A percentile compares a stretch with the other conserved stretches of the same genome.
Evolutionary conservation across 2,329 filamentous ascomycete species (phyloP).

Genomic region (Botryotinia globosa): DNA sequence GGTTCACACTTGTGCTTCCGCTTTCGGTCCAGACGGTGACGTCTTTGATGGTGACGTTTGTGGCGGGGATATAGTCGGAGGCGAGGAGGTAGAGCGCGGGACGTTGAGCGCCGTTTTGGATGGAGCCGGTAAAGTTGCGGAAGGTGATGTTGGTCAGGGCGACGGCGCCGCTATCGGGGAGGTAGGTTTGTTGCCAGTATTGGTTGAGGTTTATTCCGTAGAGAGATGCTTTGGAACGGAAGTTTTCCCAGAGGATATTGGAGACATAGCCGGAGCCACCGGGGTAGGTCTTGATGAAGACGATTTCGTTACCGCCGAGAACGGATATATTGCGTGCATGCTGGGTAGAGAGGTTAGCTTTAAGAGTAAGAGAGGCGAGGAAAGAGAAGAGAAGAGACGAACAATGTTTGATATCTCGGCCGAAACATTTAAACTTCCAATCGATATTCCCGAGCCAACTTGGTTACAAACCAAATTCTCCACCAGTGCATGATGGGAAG

Average conservation of each 20-base stretch:
- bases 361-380: background rate
- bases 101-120: constrained; percentile 34
- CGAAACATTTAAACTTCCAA: constrained; percentile 36
- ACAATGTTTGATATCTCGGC: constrained; percentile 20
- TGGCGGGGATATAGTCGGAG: constrained; percentile 38
- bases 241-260: constrained; percentile 39
- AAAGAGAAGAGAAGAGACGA: too few species aligned
- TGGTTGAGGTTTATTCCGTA: constrained; percentile 34
- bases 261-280: constrained; percentile 41
- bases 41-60: constrained; percentile 38
- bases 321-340: constrained; percentile 39
- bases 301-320: constrained; percentile 40
- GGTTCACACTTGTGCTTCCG: constrained; percentile 34
- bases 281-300: constrained; percentile 43
- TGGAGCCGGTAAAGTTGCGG: constrained; percentile 34
- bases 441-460: constrained; percentile 40
- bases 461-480: constrained; percentile 42
- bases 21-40: constrained; percentile 41
- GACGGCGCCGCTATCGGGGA: constrained; percentile 34
- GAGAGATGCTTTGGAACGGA: constrained; percentile 31
- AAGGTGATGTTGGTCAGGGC: constrained; percentile 31
- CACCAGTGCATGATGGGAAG: constrained; percentile 39
- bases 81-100: constrained; percentile 38
- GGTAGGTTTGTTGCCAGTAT: constrained; percentile 32
- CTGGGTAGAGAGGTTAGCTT: background rate